A percentile compares a stretch with the other conserved stretches of the same genome.
Evolutionary conservation across 2,329 filamentous ascomycete genomes (phyloP).

Genomic region (Arthrinium puccinioides): DNA sequence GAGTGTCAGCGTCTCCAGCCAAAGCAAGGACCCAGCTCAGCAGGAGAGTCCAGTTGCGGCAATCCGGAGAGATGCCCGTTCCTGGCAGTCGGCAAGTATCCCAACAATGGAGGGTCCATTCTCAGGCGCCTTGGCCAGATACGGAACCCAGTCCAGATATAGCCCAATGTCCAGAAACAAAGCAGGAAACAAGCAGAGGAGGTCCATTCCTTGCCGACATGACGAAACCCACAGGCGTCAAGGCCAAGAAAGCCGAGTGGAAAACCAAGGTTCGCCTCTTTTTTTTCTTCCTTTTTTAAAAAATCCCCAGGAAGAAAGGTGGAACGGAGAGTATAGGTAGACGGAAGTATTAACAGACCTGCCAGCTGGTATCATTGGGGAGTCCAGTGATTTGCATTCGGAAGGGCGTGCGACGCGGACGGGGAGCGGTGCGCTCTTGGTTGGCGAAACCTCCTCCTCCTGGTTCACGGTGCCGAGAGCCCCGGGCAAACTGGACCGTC

Average conservation of each 20-base stretch:
- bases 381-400: slow-evolving; percentile 98
- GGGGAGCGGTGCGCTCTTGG: slow-evolving; percentile 53
- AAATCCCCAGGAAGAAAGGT: slow-evolving; percentile 17
- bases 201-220: slow-evolving; percentile 16
- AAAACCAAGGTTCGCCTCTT: slow-evolving; percentile 6
- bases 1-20: slow-evolving; percentile 3
- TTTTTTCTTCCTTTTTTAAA: too few relatives aligned
- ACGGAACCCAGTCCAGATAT: slow-evolving; percentile 18
- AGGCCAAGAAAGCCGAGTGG: slow-evolving; percentile 16
- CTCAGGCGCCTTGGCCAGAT: slow-evolving; percentile 22
- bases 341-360: slow-evolving; percentile 78
- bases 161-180: slow-evolving; percentile 6
- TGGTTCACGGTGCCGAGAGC: slow-evolving; percentile 51
- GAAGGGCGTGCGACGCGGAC: slow-evolving; percentile 88
- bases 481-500: slow-evolving; percentile 96
- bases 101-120: slow-evolving; percentile 18
- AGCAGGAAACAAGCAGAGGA: slow-evolving; percentile 5
- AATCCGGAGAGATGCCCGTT: slow-evolving; percentile 22
- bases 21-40: slow-evolving; percentile 13
- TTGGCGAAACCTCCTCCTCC: slow-evolving; percentile 40
- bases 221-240: slow-evolving; percentile 17
- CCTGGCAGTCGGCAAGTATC: slow-evolving; percentile 12
- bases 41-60: slow-evolving; percentile 22
- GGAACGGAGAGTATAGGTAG: slow-evolving; percentile 36
- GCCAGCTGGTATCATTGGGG: slow-evolving; percentile 98